Evolutionary conservation across 345 rosid genomes (phyloP).

Genomic region (Firmiana major): DNA sequence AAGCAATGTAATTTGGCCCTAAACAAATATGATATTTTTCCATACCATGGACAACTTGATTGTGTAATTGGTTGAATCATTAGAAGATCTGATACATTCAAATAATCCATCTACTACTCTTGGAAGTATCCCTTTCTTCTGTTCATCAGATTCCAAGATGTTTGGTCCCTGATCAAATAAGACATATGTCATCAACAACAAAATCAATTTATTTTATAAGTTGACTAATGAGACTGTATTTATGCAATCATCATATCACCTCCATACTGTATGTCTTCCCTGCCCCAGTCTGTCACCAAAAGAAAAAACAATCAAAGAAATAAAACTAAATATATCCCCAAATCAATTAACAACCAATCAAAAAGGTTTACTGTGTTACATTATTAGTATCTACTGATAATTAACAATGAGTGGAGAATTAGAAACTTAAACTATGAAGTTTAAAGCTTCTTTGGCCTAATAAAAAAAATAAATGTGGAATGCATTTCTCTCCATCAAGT

Average conservation of each 20-base stretch:
- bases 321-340: background rate
- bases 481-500: background rate
- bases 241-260: slow-evolving; percentile 31
- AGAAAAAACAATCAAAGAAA: slow-evolving; percentile 1
- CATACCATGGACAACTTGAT: slow-evolving; percentile 82
- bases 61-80: slow-evolving; percentile 37
- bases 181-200: background rate
- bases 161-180: slow-evolving; percentile 53
- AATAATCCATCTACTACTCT: slow-evolving; percentile 72
- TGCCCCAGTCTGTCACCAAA: slow-evolving; percentile 76
- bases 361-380: background rate
- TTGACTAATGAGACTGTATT: background rate
- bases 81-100: slow-evolving; percentile 41
- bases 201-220: background rate
- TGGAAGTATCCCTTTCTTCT: slow-evolving; percentile 68
- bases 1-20: background rate
- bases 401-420: background rate
- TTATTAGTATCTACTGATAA: background rate
- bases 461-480: background rate
- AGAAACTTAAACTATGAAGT: background rate
- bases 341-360: background rate
- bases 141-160: slow-evolving; percentile 49
- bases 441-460: background rate
- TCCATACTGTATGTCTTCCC: slow-evolving; percentile 91
- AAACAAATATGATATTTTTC: background rate